Percentiles rank a stretch among this genome's conserved stretches.
Conservation (phyloP, 2,329 filamentous ascomycete species). For the Monilinia polystroma region DNA sequence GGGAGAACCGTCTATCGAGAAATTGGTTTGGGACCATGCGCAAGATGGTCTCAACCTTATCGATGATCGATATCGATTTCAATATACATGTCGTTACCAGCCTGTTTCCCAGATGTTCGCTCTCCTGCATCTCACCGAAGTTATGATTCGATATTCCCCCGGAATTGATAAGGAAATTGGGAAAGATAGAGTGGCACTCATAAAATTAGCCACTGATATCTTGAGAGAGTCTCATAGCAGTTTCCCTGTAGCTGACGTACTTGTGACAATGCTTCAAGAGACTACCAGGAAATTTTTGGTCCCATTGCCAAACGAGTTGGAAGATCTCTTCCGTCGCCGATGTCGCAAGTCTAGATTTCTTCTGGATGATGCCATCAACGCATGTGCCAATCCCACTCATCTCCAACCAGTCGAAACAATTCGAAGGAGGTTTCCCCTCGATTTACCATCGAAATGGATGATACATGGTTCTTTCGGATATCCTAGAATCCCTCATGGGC, state of each 20-base stretch:
- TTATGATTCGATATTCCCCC: slow-evolving; percentile 38
- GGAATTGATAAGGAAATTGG: slow-evolving; percentile 29
- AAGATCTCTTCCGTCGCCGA: slow-evolving; percentile 20
- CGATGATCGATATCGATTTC: slow-evolving; percentile 34
- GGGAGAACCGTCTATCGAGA: slow-evolving; percentile 32
- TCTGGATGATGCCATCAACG: slow-evolving; percentile 40
- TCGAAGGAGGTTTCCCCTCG: slow-evolving; percentile 33
- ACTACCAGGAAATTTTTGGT: slow-evolving; percentile 34
- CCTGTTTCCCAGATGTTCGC: slow-evolving; percentile 41
- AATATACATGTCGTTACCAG: slow-evolving; percentile 39
- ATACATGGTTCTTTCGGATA: slow-evolving; percentile 32
- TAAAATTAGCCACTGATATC: slow-evolving; percentile 36
- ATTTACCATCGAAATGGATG: slow-evolving; percentile 38
- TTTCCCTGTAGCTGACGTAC: slow-evolving; percentile 38
- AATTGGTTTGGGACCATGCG: slow-evolving; percentile 38
- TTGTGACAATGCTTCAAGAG: slow-evolving; percentile 38
- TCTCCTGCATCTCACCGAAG: slow-evolving; percentile 38
- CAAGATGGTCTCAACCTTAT: slow-evolving; percentile 40
- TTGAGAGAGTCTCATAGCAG: slow-evolving; percentile 36
- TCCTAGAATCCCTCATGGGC: slow-evolving; percentile 15
- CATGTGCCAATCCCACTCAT: slow-evolving; percentile 39
- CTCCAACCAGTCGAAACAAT: slow-evolving; percentile 37
- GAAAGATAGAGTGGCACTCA: slow-evolving; percentile 35
- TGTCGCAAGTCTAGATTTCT: slow-evolving; percentile 25
- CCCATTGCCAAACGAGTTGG: slow-evolving; percentile 31